Conservation (phyloP, 257 asterid species). For the Solanum corneliomulleri region DNA sequence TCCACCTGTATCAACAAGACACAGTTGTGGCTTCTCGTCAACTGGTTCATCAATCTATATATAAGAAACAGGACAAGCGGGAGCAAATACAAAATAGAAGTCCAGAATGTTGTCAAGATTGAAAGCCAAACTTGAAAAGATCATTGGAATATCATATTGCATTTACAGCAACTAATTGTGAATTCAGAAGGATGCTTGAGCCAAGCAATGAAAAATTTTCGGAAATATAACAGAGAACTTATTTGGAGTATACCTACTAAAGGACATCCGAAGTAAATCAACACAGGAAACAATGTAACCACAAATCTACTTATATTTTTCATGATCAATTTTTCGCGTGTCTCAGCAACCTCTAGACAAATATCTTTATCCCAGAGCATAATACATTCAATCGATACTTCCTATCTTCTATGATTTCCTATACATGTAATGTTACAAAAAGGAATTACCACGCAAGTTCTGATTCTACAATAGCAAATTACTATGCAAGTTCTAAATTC, state of each 20-base stretch:
- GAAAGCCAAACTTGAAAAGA: neutral
- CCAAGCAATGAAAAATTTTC: neutral
- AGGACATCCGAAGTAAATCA: neutral
- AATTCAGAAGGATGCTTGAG: neutral
- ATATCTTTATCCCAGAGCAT: neutral
- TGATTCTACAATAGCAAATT: neutral
- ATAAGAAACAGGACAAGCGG: neutral
- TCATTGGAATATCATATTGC: neutral
- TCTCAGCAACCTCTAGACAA: neutral
- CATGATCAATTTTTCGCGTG: neutral
- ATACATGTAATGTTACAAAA: neutral
- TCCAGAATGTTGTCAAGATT: neutral
- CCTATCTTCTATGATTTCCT: neutral
- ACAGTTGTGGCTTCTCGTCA: neutral
- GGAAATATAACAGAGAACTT: neutral
- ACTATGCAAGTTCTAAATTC: neutral
- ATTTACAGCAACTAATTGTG: neutral
- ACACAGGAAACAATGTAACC: neutral
- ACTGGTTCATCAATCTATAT: neutral
- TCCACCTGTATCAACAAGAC: slow-evolving; percentile 48
- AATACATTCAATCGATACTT: neutral
- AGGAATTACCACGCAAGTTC: neutral
- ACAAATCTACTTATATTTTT: neutral
- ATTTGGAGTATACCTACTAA: neutral
- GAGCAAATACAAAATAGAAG: neutral